phyloP scores from a whole-genome alignment of 2,329 filamentous ascomycete species.

The Emergomyces pasteurianus region DNA sequence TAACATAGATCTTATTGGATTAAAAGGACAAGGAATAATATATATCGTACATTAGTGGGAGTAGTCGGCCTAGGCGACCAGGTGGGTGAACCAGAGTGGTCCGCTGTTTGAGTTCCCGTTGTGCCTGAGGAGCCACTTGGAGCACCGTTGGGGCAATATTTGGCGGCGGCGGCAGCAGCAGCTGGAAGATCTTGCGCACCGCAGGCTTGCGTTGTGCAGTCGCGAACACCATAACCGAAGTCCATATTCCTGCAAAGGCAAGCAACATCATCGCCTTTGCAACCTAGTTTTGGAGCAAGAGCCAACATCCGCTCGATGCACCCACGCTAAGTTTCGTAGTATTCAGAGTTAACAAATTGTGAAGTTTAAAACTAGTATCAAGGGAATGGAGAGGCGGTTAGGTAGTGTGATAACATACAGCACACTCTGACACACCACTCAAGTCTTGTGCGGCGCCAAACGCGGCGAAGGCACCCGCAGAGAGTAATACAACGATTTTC shows the following conservation, averaged over 20 bases:
- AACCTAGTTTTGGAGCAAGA: slow-evolving; percentile 29
- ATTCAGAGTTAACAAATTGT: not conserved
- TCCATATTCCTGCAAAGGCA: slow-evolving; percentile 32
- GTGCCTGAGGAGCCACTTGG: not conserved
- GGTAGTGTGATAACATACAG: slow-evolving; percentile 16
- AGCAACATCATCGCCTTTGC: slow-evolving; percentile 22
- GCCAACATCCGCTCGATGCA: slow-evolving; percentile 36
- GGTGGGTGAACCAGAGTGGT: slow-evolving; percentile 4
- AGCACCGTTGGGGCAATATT: not conserved
- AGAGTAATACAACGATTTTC: slow-evolving; percentile 16
- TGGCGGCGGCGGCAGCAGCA: not conserved
- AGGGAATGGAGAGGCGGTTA: not conserved
- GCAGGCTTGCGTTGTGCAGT: slow-evolving; percentile 36
- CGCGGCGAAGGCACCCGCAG: slow-evolving; percentile 12
- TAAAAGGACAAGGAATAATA: not conserved
- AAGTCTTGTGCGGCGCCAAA: slow-evolving; percentile 14
- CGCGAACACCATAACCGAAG: slow-evolving; percentile 35
- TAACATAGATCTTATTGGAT: not conserved
- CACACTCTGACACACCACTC: slow-evolving; percentile 14
- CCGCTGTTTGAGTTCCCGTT: slow-evolving; percentile 6
- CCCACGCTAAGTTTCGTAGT: slow-evolving; percentile 21
- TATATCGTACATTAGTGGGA: slow-evolving; percentile 1
- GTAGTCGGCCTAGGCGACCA: slow-evolving; percentile 10
- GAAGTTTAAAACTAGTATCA: not conserved
- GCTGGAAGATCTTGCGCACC: slow-evolving; percentile 23